Base-by-base conservation (phyloP, 768 basidiomycete species). In the Boletus rubescentipes region DNA sequence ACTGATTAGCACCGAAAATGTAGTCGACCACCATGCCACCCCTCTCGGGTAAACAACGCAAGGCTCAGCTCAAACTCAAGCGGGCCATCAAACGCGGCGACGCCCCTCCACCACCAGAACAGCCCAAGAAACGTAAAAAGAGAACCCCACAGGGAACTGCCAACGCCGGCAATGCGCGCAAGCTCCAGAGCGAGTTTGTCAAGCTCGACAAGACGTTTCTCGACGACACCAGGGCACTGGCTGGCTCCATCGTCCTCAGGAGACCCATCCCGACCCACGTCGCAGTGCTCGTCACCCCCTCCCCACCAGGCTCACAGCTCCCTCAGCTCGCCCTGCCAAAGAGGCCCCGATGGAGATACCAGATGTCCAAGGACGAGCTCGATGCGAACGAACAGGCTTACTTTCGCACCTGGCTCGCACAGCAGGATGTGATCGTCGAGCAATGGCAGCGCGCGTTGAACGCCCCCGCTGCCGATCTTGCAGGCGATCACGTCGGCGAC, bases 61-160 rank as follows among this genome's bases (percentile, higher is more conserved):
- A 87, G 57, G 84, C 81, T 2, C 81, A 89, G 53, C 77, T 85
- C 9, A 84, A 91, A 67, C 79, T 85, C 45, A 91, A 90, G 62
- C 86, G 93, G 21, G 93, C 93, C 5, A 72, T 88, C 31, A 95
- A 95, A 68, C 85, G 92, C 31, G 93, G 90, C 5, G 90, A 91
- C 58, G 68, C 76, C 4, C 64, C 65, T 72, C 77, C 14, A 57
- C 76, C 21, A 60, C 75, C 71, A 14, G 49, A 43, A 35, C 54
- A 48, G 8, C 48, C 49, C 11, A 38, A 39, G 9, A 57, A 23
- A 2, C 67, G 56, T 42, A 65, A 46, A 20, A 58, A 50, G 30
- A 39, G 2, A 37, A 26, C 18, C 10, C 39, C 35, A 6, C 3
- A 12, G 4, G 35, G 56, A 1, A 56, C 71, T 46, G 68, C 70